Evolutionary conservation across 768 basidiomycete species (phyloP).

Genomic region (Tylopilus cervinicoccineus): DNA sequence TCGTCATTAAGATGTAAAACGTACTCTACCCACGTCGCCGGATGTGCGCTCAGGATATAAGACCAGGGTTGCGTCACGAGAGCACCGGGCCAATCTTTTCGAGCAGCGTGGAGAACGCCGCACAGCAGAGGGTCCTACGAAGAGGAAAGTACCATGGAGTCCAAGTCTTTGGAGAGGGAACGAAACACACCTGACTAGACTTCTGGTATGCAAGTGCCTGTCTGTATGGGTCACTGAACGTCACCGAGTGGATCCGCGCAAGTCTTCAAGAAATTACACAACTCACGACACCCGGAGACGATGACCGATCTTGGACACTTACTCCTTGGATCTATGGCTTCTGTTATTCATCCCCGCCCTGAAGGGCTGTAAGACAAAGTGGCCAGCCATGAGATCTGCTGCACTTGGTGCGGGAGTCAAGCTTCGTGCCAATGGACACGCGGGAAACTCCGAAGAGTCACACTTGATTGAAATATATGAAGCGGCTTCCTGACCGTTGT

Average conservation of each 20-base stretch:
- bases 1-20: slow-evolving; percentile 18
- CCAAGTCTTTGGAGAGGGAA: slow-evolving; percentile 17
- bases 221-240: slow-evolving; percentile 26
- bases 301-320: slow-evolving; percentile 14
- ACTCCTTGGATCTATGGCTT: slow-evolving; percentile 7
- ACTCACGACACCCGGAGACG: slow-evolving; percentile 20
- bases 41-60: slow-evolving; percentile 29
- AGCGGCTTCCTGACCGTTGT: slow-evolving; percentile 29
- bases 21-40: slow-evolving; percentile 31
- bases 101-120: slow-evolving; percentile 28
- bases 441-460: slow-evolving; percentile 41
- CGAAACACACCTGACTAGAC: slow-evolving; percentile 31
- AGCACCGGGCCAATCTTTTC: slow-evolving; percentile 29
- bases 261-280: slow-evolving; percentile 25
- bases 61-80: slow-evolving; percentile 25
- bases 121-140: slow-evolving; percentile 32
- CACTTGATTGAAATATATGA: slow-evolving; percentile 43
- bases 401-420: not conserved
- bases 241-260: slow-evolving; percentile 24
- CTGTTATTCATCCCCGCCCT: slow-evolving; percentile 25
- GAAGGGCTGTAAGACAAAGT: slow-evolving; percentile 29
- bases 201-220: slow-evolving; percentile 35
- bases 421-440: slow-evolving; percentile 25
- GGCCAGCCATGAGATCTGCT: slow-evolving; percentile 13
- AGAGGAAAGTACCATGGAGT: slow-evolving; percentile 13